phyloP scores from a whole-genome alignment of 441 rosid species.

The Euphorbia celastroides region DNA sequence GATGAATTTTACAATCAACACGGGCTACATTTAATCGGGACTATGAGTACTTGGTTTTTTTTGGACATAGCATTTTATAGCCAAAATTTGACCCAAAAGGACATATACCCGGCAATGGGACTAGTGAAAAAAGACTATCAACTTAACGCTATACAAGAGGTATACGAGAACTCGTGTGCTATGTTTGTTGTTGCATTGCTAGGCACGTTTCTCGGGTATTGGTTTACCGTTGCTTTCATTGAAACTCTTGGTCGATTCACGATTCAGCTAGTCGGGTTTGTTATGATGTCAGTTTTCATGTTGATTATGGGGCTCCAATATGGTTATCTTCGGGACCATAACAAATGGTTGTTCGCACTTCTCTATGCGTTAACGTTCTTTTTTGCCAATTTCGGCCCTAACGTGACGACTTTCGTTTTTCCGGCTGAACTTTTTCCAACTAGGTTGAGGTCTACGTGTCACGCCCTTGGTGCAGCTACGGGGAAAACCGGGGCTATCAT shows the following conservation, averaged over 20 bases:
- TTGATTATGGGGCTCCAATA: conserved; percentile 29
- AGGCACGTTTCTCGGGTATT: conserved; percentile 53
- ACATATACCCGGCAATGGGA: conserved; percentile 37
- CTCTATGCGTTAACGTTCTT: conserved; percentile 45
- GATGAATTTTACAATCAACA: conserved; percentile 32
- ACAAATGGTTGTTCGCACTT: conserved; percentile 26
- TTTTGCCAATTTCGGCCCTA: conserved; percentile 53
- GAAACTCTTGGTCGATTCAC: conserved; percentile 38
- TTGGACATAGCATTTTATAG: conserved; percentile 52
- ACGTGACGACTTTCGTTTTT: conserved; percentile 41
- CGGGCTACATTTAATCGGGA: conserved; percentile 43
- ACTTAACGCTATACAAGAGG: conserved; percentile 33
- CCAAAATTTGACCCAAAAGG: conserved; percentile 48
- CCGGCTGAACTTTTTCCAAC: conserved; percentile 54
- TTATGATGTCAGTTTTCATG: conserved; percentile 51
- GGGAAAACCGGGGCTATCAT: conserved; percentile 50
- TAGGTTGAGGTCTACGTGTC: conserved; percentile 44
- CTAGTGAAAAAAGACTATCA: conserved; percentile 1
- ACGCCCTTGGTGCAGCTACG: conserved; percentile 44
- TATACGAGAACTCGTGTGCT: conserved; percentile 36
- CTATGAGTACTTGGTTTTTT: conserved; percentile 48
- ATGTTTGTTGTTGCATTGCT: conserved; percentile 41
- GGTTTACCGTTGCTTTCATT: conserved; percentile 43
- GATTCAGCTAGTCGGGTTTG: conserved; percentile 42
- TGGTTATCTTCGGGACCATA: conserved; percentile 18